Conservation (phyloP, 2,329 filamentous ascomycete genomes). For the Lasiodiplodia theobromae region DNA sequence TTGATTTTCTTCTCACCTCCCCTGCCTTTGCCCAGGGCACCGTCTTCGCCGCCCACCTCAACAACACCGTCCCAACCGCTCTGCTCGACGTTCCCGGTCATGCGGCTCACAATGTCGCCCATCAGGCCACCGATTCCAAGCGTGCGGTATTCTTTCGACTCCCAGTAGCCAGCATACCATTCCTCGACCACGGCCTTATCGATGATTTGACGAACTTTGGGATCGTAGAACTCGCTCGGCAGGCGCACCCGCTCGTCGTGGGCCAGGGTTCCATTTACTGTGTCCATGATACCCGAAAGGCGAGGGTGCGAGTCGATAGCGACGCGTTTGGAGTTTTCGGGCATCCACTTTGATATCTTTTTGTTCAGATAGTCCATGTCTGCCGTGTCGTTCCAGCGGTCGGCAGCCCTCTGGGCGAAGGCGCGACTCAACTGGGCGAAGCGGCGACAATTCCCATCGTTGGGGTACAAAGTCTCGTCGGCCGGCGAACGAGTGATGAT, state of each 20-base stretch:
- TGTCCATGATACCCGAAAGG: slow-evolving; percentile 91
- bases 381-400: slow-evolving; percentile 63
- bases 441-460: slow-evolving; percentile 57
- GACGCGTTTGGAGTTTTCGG: slow-evolving; percentile 68
- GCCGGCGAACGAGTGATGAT: slow-evolving; percentile 54
- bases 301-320: slow-evolving; percentile 85
- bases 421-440: slow-evolving; percentile 56
- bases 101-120: slow-evolving; percentile 74
- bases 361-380: slow-evolving; percentile 86
- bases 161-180: slow-evolving; percentile 88
- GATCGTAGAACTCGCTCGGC: slow-evolving; percentile 87
- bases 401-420: slow-evolving; percentile 56
- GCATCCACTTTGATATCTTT: slow-evolving; percentile 85
- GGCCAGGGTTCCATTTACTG: slow-evolving; percentile 85
- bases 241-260: slow-evolving; percentile 82
- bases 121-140: slow-evolving; percentile 86
- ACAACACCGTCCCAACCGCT: slow-evolving; percentile 49
- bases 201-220: slow-evolving; percentile 71
- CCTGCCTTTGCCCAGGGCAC: slow-evolving; percentile 48
- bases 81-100: slow-evolving; percentile 48
- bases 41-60: slow-evolving; percentile 46
- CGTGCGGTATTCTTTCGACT: slow-evolving; percentile 85
- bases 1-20: slow-evolving; percentile 65
- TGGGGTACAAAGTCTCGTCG: slow-evolving; percentile 60
- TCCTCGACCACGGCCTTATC: slow-evolving; percentile 82